Evolutionary conservation across 805 yeast genomes (phyloP), one percentile per base, ranked within the genome.

Genomic region (Saccharomycopsis fodiens): DNA sequence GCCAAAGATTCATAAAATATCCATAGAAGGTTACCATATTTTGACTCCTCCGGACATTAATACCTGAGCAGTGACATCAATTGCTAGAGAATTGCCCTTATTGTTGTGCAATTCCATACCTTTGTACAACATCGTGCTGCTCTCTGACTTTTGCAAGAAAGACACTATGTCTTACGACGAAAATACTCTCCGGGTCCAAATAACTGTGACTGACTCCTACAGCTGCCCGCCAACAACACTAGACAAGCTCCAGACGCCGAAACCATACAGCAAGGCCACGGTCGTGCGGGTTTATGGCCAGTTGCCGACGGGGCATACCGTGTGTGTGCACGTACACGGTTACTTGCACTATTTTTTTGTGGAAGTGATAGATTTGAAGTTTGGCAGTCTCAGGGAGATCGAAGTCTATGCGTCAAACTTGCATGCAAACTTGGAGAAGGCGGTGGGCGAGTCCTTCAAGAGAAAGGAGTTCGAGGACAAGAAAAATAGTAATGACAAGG

Each of bases 311-410:
- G 85, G 87, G 0, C 78, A 76, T 53, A 74, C 76, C 23, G 69
- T 72, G 8, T 54, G 74, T 12, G 73, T 83, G 1, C 96, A 93
- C 59, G 65, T 93, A 7, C 97, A 89, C 64, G 89, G 91, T 34
- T 75, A 76, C 16, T 85, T 72, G 52, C 98, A 97, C 0, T 93
- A 91, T 57, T 53, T 91, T 1, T 88, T 73, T 57, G 67, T 89
- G 2, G 77, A 75, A 30, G 81, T 81, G 56, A 67, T 66, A 36
- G 82, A 79, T 1, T 57, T 61, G 1, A 30, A 44, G 47, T 46
- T 12, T 44, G 47, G 41, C 16, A 44, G 49, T 8, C 50, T 63
- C 3, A 46, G 52, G 3, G 54, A 52, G 2, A 54, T 67, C 4
- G 46, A 56, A 10, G 57, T 58, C 15, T 66, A 67, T 45, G 61